These are phyloP conservation scores for Aureobasidium sp. DNA, from an alignment of 2,329 filamentous ascomycete species.

Conservation along the genomic window DNA sequence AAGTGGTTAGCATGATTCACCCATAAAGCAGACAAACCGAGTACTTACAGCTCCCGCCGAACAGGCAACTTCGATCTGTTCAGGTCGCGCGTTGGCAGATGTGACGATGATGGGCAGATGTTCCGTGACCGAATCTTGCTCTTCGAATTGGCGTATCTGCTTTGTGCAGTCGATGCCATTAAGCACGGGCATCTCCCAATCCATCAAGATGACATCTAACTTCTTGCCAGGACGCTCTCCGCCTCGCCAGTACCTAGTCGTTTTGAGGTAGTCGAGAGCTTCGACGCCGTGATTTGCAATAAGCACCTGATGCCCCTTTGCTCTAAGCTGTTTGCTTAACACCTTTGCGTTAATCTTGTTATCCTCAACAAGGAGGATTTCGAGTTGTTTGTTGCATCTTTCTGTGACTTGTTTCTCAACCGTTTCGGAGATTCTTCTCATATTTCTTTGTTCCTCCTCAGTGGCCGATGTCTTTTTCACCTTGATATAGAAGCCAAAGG, in stretches of 20 bases:
- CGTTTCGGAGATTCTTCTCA: not conserved
- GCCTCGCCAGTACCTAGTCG: constrained; percentile 2
- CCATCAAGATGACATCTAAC: constrained; percentile 57
- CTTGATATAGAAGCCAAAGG: constrained; percentile 38
- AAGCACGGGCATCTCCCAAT: constrained; percentile 78
- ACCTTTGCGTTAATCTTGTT: constrained; percentile 24
- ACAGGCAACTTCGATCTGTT: constrained; percentile 64
- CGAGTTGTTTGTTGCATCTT: not conserved
- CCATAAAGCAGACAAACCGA: too few species aligned
- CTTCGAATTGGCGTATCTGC: constrained; percentile 60
- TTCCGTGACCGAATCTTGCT: constrained; percentile 48
- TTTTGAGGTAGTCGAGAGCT: constrained; percentile 18
- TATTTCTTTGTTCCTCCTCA: not conserved
- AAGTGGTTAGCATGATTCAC: too few species aligned
- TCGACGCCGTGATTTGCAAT: constrained; percentile 21
- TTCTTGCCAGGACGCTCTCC: not conserved
- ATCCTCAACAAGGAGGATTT: constrained; percentile 21
- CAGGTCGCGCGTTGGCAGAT: constrained; percentile 68
- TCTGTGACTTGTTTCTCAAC: not conserved
- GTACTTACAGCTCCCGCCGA: constrained; percentile 57
- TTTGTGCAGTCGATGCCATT: constrained; percentile 66
- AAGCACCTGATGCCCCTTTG: constrained; percentile 18
- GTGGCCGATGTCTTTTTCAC: constrained; percentile 28
- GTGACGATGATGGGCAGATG: constrained; percentile 69
- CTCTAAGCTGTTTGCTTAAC: constrained; percentile 20